These are phyloP conservation scores for Blastobotrys persicus DNA, from an alignment of 1,139 yeast genomes.

Conservation along the genomic window DNA sequence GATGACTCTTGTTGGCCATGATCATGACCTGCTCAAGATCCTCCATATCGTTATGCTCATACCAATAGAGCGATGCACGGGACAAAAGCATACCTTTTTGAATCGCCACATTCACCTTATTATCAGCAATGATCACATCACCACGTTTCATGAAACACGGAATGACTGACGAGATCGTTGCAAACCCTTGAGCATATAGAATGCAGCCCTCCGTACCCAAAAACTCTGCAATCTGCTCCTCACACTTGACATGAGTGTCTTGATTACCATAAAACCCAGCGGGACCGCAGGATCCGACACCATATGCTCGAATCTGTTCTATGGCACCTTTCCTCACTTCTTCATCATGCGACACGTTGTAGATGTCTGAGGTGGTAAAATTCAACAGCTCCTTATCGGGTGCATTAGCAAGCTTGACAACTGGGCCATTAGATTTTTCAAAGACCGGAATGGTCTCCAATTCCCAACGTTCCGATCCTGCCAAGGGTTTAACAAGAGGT, in stretches of 20 bases:
- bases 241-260: slow-evolving; percentile 82
- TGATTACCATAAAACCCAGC: slow-evolving; percentile 97
- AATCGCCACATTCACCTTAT: slow-evolving; percentile 69
- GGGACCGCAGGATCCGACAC: slow-evolving; percentile 99
- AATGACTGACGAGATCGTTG: slow-evolving; percentile 91
- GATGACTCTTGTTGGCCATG: slow-evolving; percentile 51
- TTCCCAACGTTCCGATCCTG: slow-evolving; percentile 58
- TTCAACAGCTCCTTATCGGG: slow-evolving; percentile 32
- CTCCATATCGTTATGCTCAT: slow-evolving; percentile 81
- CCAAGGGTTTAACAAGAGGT: slow-evolving; percentile 61
- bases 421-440: slow-evolving; percentile 55
- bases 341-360: slow-evolving; percentile 59
- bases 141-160: slow-evolving; percentile 96
- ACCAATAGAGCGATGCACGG: slow-evolving; percentile 77
- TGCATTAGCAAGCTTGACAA: slow-evolving; percentile 40
- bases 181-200: slow-evolving; percentile 89
- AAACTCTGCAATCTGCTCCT: slow-evolving; percentile 69
- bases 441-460: slow-evolving; percentile 62
- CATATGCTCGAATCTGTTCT: slow-evolving; percentile 60
- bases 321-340: slow-evolving; percentile 56
- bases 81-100: slow-evolving; percentile 88
- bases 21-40: slow-evolving; percentile 70
- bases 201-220: slow-evolving; percentile 77
- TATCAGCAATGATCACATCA: slow-evolving; percentile 85
- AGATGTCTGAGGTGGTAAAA: slow-evolving; percentile 43